Conservation (phyloP, 2,329 filamentous ascomycete genomes). For the Parasarocladium wereldwijsianum region DNA sequence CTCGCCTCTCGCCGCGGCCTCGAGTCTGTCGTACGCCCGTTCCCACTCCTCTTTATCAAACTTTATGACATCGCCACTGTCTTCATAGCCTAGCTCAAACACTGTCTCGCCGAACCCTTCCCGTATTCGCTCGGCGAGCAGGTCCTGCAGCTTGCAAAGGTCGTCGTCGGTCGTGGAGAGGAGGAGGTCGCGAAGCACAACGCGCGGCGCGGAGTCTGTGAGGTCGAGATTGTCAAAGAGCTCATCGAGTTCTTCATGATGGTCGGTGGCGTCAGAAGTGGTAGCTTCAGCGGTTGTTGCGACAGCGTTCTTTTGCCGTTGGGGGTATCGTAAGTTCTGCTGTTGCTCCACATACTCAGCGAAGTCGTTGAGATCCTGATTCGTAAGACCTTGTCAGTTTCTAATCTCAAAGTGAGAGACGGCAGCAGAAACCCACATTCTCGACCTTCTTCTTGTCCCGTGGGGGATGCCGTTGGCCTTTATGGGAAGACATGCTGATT, state of each 20-base stretch:
- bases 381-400: slow-evolving; percentile 7
- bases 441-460: slow-evolving; percentile 80
- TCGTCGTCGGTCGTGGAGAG: slow-evolving; percentile 47
- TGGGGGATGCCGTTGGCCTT: slow-evolving; percentile 45
- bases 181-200: slow-evolving; percentile 63
- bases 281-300: slow-evolving; percentile 12
- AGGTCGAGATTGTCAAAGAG: slow-evolving; percentile 82
- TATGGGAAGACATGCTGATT: slow-evolving; percentile 36
- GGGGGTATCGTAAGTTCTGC: slow-evolving; percentile 56
- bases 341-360: slow-evolving; percentile 95
- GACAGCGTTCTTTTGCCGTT: slow-evolving; percentile 13
- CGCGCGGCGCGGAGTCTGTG: slow-evolving; percentile 51
- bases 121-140: slow-evolving; percentile 54
- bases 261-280: slow-evolving; percentile 25
- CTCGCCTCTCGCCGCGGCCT: slow-evolving; percentile 43
- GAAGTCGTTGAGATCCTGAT: slow-evolving; percentile 83
- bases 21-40: slow-evolving; percentile 50
- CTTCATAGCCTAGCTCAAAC: slow-evolving; percentile 85
- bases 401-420: neutral
- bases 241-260: slow-evolving; percentile 74
- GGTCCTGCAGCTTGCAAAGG: slow-evolving; percentile 44
- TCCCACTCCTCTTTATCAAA: slow-evolving; percentile 66
- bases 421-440: slow-evolving; percentile 33
- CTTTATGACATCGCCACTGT: slow-evolving; percentile 73
- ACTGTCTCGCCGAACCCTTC: slow-evolving; percentile 83